phyloP scores from a whole-genome alignment of 805 yeast species.

The Cyberlindnera suaveolens region DNA sequence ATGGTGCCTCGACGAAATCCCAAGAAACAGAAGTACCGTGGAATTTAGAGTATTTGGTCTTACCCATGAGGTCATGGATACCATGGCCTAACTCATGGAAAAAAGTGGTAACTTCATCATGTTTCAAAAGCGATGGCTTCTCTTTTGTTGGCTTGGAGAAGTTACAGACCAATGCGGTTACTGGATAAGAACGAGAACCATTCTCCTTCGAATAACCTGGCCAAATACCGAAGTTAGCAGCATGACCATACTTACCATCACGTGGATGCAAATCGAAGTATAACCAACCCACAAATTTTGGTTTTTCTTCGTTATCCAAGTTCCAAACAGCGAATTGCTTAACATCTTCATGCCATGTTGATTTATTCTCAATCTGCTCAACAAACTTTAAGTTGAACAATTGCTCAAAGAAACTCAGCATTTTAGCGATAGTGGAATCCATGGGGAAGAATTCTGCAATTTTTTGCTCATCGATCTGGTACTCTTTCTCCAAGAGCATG shows the following conservation, averaged over 20 bases:
- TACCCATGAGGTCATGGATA: conserved; percentile 69
- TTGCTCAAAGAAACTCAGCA: conserved; percentile 66
- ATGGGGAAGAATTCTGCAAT: conserved; percentile 78
- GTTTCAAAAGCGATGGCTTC: conserved; percentile 72
- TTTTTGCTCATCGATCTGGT: conserved; percentile 63
- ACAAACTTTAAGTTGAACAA: conserved; percentile 65
- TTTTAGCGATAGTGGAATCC: conserved; percentile 56
- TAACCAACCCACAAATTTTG: conserved; percentile 69
- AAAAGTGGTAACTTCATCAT: conserved; percentile 72
- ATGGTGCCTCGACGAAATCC: conserved; percentile 90
- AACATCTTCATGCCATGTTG: conserved; percentile 77
- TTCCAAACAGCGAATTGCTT: conserved; percentile 68
- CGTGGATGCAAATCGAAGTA: conserved; percentile 82
- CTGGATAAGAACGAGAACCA: conserved; percentile 53
- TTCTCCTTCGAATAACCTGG: conserved; percentile 50
- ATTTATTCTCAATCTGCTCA: conserved; percentile 32
- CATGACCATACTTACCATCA: conserved; percentile 83
- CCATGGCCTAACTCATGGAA: conserved; percentile 93
- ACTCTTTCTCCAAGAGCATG: conserved; percentile 57
- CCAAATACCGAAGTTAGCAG: conserved; percentile 70
- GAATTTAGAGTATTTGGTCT: conserved; percentile 58
- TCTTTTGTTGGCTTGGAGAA: conserved; percentile 67
- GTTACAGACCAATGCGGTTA: conserved; percentile 77
- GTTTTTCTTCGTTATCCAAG: conserved; percentile 40
- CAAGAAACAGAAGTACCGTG: conserved; percentile 71